These are phyloP conservation scores for Aureobasidium sp. DNA, from an alignment of 2,329 filamentous ascomycete species.

Conservation along the genomic window DNA sequence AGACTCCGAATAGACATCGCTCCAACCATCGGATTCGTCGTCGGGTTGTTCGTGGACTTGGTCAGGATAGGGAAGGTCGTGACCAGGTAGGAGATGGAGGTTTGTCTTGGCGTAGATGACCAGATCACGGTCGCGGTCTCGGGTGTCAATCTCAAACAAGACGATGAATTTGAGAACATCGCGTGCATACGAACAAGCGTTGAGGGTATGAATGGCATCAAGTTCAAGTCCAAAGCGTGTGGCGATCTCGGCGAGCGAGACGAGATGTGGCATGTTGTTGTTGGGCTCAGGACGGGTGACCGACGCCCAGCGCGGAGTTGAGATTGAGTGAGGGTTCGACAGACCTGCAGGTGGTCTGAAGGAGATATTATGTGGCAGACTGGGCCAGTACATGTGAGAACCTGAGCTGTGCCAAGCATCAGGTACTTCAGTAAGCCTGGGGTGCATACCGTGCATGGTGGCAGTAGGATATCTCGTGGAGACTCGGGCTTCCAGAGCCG, in stretches of 20 bases:
- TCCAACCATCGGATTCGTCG: neutral
- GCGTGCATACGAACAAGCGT: neutral
- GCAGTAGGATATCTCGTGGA: neutral
- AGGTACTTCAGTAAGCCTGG: rapidly evolving
- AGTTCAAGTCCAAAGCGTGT: neutral
- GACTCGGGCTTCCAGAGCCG: neutral
- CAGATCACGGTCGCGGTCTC: neutral
- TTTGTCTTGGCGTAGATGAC: neutral
- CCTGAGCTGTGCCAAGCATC: neutral
- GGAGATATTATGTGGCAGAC: too few species aligned
- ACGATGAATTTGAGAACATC: neutral
- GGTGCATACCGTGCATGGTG: neutral
- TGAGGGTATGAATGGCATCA: neutral
- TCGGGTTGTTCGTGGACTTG: neutral
- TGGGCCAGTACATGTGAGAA: neutral
- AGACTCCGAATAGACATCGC: neutral
- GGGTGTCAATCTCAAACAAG: neutral
- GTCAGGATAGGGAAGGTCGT: neutral
- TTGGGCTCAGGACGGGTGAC: too few species aligned
- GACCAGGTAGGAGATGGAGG: neutral
- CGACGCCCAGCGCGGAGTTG: neutral
- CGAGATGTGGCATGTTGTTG: neutral
- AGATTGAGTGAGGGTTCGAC: neutral
- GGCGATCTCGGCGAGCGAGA: neutral
- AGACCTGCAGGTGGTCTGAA: neutral